Percentiles rank a stretch among this genome's conserved stretches.
Conservation (phyloP, 495 filamentous ascomycete genomes). For the Podospora anserina region DNA sequence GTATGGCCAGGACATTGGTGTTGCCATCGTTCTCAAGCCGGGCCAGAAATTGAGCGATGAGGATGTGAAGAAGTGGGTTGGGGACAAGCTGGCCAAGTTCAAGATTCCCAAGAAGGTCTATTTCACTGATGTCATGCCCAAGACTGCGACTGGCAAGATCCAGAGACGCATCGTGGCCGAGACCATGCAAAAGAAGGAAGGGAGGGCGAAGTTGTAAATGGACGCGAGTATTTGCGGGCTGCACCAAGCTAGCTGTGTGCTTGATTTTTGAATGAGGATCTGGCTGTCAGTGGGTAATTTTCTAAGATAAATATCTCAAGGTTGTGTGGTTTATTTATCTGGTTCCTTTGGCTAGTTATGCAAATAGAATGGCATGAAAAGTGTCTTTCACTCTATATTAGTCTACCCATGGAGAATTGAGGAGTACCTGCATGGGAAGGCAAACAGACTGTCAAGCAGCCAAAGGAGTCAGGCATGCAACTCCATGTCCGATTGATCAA, state of each 20-base stretch:
- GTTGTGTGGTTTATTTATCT: too few species aligned
- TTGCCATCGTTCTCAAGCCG: slow-evolving; percentile 70
- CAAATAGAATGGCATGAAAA: neutral
- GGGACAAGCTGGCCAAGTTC: slow-evolving; percentile 67
- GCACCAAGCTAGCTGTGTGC: too few species aligned
- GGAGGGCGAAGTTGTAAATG: slow-evolving; percentile 41
- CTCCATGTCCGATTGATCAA: neutral
- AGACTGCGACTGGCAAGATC: slow-evolving; percentile 87
- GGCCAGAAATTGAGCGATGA: slow-evolving; percentile 50
- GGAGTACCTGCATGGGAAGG: neutral
- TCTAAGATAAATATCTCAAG: too few species aligned
- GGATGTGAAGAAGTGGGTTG: slow-evolving; percentile 65
- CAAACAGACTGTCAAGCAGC: neutral
- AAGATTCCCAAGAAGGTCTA: slow-evolving; percentile 85
- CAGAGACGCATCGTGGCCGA: slow-evolving; percentile 78
- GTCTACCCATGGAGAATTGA: neutral
- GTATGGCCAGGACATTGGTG: slow-evolving; percentile 78
- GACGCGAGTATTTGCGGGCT: too few species aligned
- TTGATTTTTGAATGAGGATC: too few species aligned
- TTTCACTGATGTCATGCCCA: slow-evolving; percentile 77
- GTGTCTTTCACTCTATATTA: neutral
- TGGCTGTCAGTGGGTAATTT: too few species aligned
- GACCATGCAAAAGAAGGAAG: slow-evolving; percentile 62
- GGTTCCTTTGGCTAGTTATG: too few species aligned
- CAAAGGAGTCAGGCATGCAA: neutral